phyloP scores from a whole-genome alignment of 108 stramenopile genomes.

The Stephanodiscus triporus region DNA sequence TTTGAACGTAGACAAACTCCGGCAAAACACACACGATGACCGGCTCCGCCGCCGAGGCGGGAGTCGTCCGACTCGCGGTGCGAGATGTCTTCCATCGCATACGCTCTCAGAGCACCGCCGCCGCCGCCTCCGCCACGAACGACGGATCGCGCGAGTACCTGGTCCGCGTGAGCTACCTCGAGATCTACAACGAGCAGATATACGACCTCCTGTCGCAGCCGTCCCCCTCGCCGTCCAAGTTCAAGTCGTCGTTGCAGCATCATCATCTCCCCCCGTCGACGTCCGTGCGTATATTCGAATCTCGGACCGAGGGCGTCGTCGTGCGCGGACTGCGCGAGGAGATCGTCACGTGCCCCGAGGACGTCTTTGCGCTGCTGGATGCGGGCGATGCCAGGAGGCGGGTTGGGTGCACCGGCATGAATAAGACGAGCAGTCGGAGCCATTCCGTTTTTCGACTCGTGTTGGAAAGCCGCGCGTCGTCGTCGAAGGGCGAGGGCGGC shows the following conservation, averaged over 20 bases:
- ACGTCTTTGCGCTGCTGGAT: slow-evolving; percentile 81
- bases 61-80: slow-evolving; percentile 71
- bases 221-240: not conserved
- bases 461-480: slow-evolving; percentile 74
- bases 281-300: slow-evolving; percentile 77
- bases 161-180: slow-evolving; percentile 88
- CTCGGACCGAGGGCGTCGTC: slow-evolving; percentile 74
- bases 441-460: slow-evolving; percentile 91
- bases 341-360: slow-evolving; percentile 79
- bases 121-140: slow-evolving; percentile 13
- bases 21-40: slow-evolving; percentile 89
- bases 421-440: slow-evolving; percentile 81
- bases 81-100: slow-evolving; percentile 72
- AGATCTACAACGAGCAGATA: slow-evolving; percentile 96
- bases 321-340: slow-evolving; percentile 89
- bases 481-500: slow-evolving; percentile 1
- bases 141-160: slow-evolving; percentile 65
- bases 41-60: slow-evolving; percentile 56
- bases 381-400: slow-evolving; percentile 80
- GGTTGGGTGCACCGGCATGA: slow-evolving; percentile 93
- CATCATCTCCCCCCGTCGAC: slow-evolving; percentile 36
- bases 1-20: slow-evolving; percentile 50
- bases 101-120: slow-evolving; percentile 11
- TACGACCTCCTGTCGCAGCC: slow-evolving; percentile 79
- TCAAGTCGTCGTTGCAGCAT: slow-evolving; percentile 17